Percentiles rank a stretch among this genome's conserved stretches.
Conservation (phyloP, 345 rosid species). For the Passiflora organensis region DNA sequence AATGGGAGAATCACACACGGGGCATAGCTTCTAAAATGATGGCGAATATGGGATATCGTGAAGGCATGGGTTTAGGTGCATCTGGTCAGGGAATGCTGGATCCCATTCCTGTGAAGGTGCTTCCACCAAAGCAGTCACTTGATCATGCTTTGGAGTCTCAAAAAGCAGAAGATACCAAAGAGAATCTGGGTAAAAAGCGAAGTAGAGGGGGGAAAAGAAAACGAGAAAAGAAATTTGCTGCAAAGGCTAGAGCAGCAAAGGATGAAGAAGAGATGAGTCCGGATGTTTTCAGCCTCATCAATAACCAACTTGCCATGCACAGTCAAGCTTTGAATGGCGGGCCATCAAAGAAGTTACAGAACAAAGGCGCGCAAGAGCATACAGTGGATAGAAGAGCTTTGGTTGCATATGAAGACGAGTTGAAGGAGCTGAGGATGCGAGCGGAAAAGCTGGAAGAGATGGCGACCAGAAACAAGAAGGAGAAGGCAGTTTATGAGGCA, state of each 20-base stretch:
- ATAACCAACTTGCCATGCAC: conserved; percentile 48
- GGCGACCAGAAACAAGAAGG: conserved; percentile 73
- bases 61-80: conserved; percentile 89
- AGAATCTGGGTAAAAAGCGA: conserved; percentile 46
- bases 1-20: conserved; percentile 95
- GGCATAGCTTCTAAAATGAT: conserved; percentile 96
- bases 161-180: conserved; percentile 39
- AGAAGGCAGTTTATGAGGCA: conserved; percentile 68
- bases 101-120: conserved; percentile 78
- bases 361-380: conserved; percentile 45
- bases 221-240: conserved; percentile 80
- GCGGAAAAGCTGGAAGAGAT: conserved; percentile 70
- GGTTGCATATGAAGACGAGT: conserved; percentile 70
- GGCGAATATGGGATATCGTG: conserved; percentile 93
- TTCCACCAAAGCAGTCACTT: conserved; percentile 74
- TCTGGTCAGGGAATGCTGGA: conserved; percentile 83
- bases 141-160: conserved; percentile 63
- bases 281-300: conserved; percentile 78
- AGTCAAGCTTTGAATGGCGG: conserved; percentile 31
- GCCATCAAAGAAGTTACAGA: conserved; percentile 37
- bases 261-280: conserved; percentile 55
- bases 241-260: conserved; percentile 54
- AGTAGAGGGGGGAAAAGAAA: conserved; percentile 93
- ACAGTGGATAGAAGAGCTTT: conserved; percentile 59
- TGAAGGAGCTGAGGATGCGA: conserved; percentile 53